These are phyloP conservation scores for Thalassiosira mediterranea DNA, from an alignment of 352 stramenopile genomes.

Conservation along the genomic window DNA sequence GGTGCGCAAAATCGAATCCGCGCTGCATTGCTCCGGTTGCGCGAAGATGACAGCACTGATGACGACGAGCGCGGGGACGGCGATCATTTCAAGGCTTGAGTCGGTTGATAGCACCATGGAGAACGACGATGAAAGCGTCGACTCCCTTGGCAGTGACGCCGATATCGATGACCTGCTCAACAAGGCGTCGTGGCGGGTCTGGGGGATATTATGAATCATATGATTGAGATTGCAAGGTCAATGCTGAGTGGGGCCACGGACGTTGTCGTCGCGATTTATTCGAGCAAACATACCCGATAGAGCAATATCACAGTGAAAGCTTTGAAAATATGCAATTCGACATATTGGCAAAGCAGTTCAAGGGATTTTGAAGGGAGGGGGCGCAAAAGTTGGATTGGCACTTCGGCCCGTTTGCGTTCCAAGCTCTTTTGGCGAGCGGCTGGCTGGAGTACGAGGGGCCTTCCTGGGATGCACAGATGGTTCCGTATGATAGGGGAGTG, in stretches of 20 bases:
- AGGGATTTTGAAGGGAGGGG: slow-evolving; percentile 30
- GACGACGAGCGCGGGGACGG: too few relatives aligned
- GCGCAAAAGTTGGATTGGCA: slow-evolving; percentile 64
- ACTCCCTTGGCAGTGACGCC: too few relatives aligned
- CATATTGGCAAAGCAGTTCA: slow-evolving; percentile 38
- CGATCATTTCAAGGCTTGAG: too few relatives aligned
- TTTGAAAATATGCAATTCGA: slow-evolving; percentile 72
- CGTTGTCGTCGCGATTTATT: slow-evolving; percentile 61
- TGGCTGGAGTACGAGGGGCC: slow-evolving; percentile 63
- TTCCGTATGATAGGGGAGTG: slow-evolving; percentile 58
- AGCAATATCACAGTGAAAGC: slow-evolving; percentile 75
- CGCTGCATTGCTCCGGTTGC: too few relatives aligned
- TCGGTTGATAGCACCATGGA: too few relatives aligned
- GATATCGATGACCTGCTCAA: too few relatives aligned
- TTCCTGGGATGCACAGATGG: slow-evolving; percentile 71
- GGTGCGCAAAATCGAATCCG: too few relatives aligned
- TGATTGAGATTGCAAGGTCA: slow-evolving; percentile 25
- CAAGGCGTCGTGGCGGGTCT: too few relatives aligned
- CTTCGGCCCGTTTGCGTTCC: slow-evolving; percentile 66
- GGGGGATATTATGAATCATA: slow-evolving; percentile 66
- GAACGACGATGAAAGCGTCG: too few relatives aligned
- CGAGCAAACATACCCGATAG: slow-evolving; percentile 64
- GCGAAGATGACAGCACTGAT: too few relatives aligned
- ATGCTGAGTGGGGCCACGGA: slow-evolving; percentile 36
- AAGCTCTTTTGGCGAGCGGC: slow-evolving; percentile 33